A percentile compares a stretch with the other conserved stretches of the same genome.
Evolutionary conservation across 164 flowering plant species (phyloP).

Genomic region (Stephania japonica): DNA sequence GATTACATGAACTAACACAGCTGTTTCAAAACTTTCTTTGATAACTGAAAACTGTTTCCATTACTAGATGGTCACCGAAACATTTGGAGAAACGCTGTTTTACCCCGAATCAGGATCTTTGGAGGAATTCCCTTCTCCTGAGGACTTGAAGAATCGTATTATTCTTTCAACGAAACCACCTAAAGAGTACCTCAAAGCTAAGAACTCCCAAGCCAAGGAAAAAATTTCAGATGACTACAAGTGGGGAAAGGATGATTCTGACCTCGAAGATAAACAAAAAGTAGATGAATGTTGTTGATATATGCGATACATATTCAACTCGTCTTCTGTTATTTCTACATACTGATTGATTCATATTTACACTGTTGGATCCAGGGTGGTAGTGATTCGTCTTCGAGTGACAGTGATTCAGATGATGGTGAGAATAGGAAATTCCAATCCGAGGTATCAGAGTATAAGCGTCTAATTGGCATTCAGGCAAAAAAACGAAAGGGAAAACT

Average conservation of each 20-base stretch:
- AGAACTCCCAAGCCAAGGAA: constrained; percentile 24
- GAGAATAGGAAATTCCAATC: constrained; percentile 19
- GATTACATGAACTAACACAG: neutral
- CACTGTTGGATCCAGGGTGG: constrained; percentile 18
- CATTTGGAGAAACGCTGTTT: neutral
- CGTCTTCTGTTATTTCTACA: neutral
- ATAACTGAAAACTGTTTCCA: neutral
- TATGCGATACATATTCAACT: neutral
- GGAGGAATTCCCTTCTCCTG: constrained; percentile 69
- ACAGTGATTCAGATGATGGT: constrained; percentile 31
- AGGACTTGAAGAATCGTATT: constrained; percentile 46
- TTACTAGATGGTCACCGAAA: neutral
- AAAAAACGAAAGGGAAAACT: constrained; percentile 60
- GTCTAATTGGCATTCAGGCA: constrained; percentile 67
- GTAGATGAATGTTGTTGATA: constrained; percentile 10
- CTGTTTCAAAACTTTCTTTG: neutral
- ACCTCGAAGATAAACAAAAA: constrained; percentile 14
- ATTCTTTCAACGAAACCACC: constrained; percentile 88
- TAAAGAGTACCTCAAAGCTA: constrained; percentile 51
- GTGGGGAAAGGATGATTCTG: constrained; percentile 14
- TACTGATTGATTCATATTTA: neutral
- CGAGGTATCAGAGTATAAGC: constrained; percentile 50
- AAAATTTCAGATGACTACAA: constrained; percentile 34
- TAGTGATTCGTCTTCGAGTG: constrained; percentile 21
- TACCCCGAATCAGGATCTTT: constrained; percentile 30